A percentile compares a stretch with the other conserved stretches of the same genome.
Conservation (phyloP, 441 rosid species). For the Bocquillonia castaneifolia region DNA sequence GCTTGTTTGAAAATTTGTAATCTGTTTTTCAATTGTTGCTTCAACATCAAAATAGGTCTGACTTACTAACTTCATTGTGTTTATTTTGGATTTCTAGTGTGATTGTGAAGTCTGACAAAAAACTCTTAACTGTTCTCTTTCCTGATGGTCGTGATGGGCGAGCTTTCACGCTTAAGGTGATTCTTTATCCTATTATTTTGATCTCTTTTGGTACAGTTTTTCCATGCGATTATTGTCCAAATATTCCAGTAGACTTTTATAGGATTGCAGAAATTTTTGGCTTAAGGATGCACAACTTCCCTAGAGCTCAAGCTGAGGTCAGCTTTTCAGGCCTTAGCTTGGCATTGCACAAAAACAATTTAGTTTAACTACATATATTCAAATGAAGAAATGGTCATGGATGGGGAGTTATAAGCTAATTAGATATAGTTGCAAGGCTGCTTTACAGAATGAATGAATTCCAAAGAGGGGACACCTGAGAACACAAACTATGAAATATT, state of each 20-base stretch:
- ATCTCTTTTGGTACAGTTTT: slow-evolving; percentile 11
- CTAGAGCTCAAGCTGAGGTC: neutral
- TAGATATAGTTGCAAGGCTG: neutral
- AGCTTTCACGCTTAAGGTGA: slow-evolving; percentile 94
- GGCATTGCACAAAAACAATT: neutral
- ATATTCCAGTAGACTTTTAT: neutral
- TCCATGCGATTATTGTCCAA: neutral
- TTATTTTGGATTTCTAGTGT: slow-evolving; percentile 54
- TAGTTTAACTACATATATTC: neutral
- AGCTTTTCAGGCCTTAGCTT: neutral
- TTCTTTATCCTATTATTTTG: slow-evolving; percentile 15
- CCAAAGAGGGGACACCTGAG: neutral
- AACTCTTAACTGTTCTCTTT: slow-evolving; percentile 87
- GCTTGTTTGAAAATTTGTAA: slow-evolving; percentile 28
- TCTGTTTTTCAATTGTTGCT: slow-evolving; percentile 9
- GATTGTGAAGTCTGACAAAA: slow-evolving; percentile 94
- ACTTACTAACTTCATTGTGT: slow-evolving; percentile 30
- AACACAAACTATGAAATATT: neutral
- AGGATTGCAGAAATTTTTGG: neutral
- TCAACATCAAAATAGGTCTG: slow-evolving; percentile 19
- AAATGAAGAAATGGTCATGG: neutral
- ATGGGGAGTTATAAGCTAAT: neutral
- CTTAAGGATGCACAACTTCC: neutral
- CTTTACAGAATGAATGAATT: neutral
- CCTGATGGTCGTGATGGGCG: slow-evolving; percentile 98